These are phyloP conservation scores for Coniferiporia sulphurascens DNA, from an alignment of 1,284 basidiomycete genomes.

Conservation along the genomic window DNA sequence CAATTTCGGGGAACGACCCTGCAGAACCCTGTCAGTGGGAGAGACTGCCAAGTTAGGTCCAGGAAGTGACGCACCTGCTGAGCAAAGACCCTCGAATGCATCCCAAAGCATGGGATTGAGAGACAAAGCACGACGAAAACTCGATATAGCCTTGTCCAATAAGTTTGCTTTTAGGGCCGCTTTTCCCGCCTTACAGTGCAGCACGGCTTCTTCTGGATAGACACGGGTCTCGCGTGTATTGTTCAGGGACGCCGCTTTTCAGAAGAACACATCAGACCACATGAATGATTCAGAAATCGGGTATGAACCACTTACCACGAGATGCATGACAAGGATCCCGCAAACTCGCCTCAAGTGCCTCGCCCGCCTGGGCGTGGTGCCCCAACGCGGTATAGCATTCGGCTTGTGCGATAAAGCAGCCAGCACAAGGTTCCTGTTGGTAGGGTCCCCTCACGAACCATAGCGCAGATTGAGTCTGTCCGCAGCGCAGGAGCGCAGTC, in stretches of 20 bases:
- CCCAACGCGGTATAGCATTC: slow-evolving; percentile 71
- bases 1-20: slow-evolving; percentile 66
- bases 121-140: slow-evolving; percentile 69
- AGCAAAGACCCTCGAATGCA: slow-evolving; percentile 86
- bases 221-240: slow-evolving; percentile 33
- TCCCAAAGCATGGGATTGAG: slow-evolving; percentile 89
- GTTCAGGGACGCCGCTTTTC: neutral
- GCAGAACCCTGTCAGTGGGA: slow-evolving; percentile 16
- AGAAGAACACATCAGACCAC: neutral
- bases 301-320: neutral
- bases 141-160: slow-evolving; percentile 61
- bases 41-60: slow-evolving; percentile 18
- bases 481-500: slow-evolving; percentile 65
- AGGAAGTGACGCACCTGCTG: slow-evolving; percentile 54
- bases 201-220: slow-evolving; percentile 60
- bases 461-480: slow-evolving; percentile 74
- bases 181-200: slow-evolving; percentile 65
- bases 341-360: slow-evolving; percentile 62
- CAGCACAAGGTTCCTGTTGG: slow-evolving; percentile 56
- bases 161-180: slow-evolving; percentile 74
- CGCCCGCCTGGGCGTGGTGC: slow-evolving; percentile 65
- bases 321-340: slow-evolving; percentile 42
- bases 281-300: neutral
- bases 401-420: slow-evolving; percentile 76
- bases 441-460: slow-evolving; percentile 57